Evolutionary conservation across 106 monocot genomes (phyloP).

Genomic region (Cymbidium sinense): DNA sequence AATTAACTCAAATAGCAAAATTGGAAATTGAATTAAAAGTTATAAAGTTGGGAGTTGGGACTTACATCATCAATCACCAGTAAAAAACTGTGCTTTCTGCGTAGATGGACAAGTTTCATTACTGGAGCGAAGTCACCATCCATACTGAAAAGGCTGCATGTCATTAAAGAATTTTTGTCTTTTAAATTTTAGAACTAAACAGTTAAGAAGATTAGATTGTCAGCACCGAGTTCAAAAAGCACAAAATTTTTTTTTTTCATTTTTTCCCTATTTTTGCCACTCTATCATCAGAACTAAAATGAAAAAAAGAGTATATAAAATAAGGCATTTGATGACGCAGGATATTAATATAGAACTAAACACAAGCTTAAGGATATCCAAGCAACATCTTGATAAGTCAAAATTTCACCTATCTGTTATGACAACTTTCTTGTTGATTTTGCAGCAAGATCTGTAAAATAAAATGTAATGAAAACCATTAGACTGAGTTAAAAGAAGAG

Average conservation of each 20-base stretch:
- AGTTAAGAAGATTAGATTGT: background rate
- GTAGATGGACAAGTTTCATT: conserved; percentile 52
- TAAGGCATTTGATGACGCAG: background rate
- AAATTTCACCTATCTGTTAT: conserved; percentile 74
- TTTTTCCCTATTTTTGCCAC: no score
- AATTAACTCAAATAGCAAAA: background rate
- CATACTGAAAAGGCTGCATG: conserved; percentile 92
- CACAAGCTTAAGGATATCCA: conserved; percentile 2
- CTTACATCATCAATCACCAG: conserved; percentile 93
- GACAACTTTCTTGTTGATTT: conserved; percentile 72
- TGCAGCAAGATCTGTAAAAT: conserved; percentile 61
- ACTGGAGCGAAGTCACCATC: conserved; percentile 98
- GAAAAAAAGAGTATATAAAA: no score
- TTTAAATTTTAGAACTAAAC: background rate
- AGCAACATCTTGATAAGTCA: background rate
- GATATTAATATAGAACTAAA: background rate
- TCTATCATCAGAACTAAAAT: no score
- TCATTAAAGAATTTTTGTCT: background rate
- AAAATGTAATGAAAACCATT: conserved; percentile 2
- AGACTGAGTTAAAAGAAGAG: conserved; percentile 5
- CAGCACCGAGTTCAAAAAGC: background rate
- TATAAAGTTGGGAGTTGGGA: conserved; percentile 4
- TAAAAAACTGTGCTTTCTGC: conserved; percentile 64
- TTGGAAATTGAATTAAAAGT: background rate
- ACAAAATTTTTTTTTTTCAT: no score